A percentile compares a stretch with the other conserved stretches of the same genome.
phyloP scores from a whole-genome alignment of 768 basidiomycete genomes.

The Tulasnella calospora region DNA sequence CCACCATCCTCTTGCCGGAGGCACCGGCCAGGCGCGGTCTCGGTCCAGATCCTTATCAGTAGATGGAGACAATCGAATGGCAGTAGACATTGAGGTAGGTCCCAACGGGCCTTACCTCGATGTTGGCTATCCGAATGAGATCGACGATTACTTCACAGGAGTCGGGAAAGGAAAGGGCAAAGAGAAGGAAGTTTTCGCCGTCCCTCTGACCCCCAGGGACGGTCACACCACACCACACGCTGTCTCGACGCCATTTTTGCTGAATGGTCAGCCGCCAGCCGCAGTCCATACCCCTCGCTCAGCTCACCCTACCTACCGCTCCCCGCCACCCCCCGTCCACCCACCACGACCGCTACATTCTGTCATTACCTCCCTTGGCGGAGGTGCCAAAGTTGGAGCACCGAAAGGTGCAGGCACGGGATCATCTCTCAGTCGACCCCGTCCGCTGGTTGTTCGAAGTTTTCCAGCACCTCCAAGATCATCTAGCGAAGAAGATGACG shows the following conservation, averaged over 20 bases:
- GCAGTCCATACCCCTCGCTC: not conserved
- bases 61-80: slow-evolving; percentile 4
- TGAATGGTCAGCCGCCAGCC: not conserved
- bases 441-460: slow-evolving; percentile 20
- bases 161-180: slow-evolving; percentile 20
- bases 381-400: slow-evolving; percentile 4
- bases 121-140: slow-evolving; percentile 6
- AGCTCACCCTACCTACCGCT: slow-evolving; percentile 5
- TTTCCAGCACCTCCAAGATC: not conserved
- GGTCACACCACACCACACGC: not conserved
- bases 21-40: not conserved
- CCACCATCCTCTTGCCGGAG: not conserved
- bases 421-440: slow-evolving; percentile 10
- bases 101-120: slow-evolving; percentile 15
- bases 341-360: not conserved
- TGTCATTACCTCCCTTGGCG: not conserved
- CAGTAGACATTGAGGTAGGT: slow-evolving; percentile 2
- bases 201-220: slow-evolving; percentile 2
- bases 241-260: not conserved
- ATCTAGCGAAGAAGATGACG: not conserved
- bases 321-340: not conserved
- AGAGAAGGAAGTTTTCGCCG: slow-evolving; percentile 16
- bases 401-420: slow-evolving; percentile 22
- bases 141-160: slow-evolving; percentile 7
- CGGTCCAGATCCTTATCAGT: slow-evolving; percentile 9